These are phyloP conservation scores for Thelonectria discophora DNA, from an alignment of 2,329 filamentous ascomycete genomes.

Conservation along the genomic window DNA sequence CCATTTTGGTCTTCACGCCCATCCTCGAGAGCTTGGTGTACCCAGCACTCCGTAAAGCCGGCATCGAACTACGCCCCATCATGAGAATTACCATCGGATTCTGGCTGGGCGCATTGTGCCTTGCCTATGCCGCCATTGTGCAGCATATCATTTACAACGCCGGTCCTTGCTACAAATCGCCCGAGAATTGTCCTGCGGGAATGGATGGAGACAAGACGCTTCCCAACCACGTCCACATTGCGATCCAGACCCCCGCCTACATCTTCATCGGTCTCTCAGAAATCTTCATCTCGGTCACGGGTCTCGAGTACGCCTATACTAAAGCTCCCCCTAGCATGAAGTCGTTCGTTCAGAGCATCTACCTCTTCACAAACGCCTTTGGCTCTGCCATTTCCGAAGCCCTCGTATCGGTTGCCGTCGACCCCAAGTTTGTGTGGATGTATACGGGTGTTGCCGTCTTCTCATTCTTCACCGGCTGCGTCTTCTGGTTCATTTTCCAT, in stretches of 20 bases:
- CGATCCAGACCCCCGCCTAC: slow-evolving; percentile 63
- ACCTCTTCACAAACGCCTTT: slow-evolving; percentile 67
- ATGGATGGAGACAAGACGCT: slow-evolving; percentile 44
- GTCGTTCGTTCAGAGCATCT: slow-evolving; percentile 67
- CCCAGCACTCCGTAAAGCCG: slow-evolving; percentile 64
- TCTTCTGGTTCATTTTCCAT: slow-evolving; percentile 60
- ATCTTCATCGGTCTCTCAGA: slow-evolving; percentile 67
- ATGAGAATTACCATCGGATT: slow-evolving; percentile 73
- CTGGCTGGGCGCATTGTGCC: slow-evolving; percentile 60
- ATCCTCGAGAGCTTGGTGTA: slow-evolving; percentile 70
- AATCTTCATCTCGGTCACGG: slow-evolving; percentile 73
- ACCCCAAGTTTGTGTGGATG: slow-evolving; percentile 74
- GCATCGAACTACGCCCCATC: slow-evolving; percentile 71
- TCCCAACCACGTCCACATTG: slow-evolving; percentile 61
- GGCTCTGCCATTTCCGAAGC: slow-evolving; percentile 69
- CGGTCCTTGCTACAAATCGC: slow-evolving; percentile 59
- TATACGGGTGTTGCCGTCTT: slow-evolving; percentile 65
- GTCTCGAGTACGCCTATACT: slow-evolving; percentile 77
- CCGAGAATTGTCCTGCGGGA: slow-evolving; percentile 50
- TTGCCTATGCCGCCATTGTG: slow-evolving; percentile 67
- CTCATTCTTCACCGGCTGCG: slow-evolving; percentile 56
- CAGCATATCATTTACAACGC: slow-evolving; percentile 68
- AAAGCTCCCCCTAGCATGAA: slow-evolving; percentile 77
- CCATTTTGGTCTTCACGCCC: slow-evolving; percentile 73
- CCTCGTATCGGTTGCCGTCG: slow-evolving; percentile 65